Conservation (phyloP, 1,284 basidiomycete species). For the Ustilago xerochloae region DNA sequence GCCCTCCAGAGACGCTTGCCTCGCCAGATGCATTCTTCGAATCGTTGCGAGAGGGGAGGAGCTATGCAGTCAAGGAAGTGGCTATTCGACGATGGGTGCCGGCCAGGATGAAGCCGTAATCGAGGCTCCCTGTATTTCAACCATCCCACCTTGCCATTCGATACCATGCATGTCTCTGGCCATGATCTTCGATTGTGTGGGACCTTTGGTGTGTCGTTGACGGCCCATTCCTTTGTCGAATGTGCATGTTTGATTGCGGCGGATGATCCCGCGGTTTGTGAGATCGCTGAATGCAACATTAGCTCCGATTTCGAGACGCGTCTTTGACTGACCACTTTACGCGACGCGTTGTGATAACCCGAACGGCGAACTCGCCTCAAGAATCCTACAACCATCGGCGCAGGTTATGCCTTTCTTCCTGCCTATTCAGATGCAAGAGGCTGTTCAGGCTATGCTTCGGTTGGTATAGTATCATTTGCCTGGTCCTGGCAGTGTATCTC, state of each 20-base stretch:
- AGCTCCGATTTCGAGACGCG: background rate
- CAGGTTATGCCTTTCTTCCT: too few relatives aligned
- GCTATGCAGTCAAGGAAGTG: constrained; percentile 80
- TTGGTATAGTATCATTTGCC: too few relatives aligned
- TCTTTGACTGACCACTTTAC: constrained; percentile 19
- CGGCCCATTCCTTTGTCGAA: background rate
- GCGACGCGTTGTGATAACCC: constrained; percentile 26
- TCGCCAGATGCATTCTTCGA: constrained; percentile 71
- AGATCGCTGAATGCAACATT: background rate
- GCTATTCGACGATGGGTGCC: constrained; percentile 87
- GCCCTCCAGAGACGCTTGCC: constrained; percentile 28
- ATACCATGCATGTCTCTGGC: too few relatives aligned
- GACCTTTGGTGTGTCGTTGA: background rate
- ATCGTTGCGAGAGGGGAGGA: constrained; percentile 74
- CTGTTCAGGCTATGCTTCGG: too few relatives aligned
- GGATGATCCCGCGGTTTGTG: constrained; percentile 7
- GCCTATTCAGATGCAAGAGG: too few relatives aligned
- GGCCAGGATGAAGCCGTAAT: constrained; percentile 86
- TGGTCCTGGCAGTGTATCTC: too few relatives aligned
- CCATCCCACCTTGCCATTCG: background rate
- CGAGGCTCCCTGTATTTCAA: background rate
- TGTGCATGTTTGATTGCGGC: too few relatives aligned
- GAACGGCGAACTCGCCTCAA: too few relatives aligned
- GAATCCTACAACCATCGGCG: too few relatives aligned
- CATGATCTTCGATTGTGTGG: background rate